Evolutionary conservation across 352 stramenopile genomes (phyloP).

Genomic region (Blastocystis sp.): DNA sequence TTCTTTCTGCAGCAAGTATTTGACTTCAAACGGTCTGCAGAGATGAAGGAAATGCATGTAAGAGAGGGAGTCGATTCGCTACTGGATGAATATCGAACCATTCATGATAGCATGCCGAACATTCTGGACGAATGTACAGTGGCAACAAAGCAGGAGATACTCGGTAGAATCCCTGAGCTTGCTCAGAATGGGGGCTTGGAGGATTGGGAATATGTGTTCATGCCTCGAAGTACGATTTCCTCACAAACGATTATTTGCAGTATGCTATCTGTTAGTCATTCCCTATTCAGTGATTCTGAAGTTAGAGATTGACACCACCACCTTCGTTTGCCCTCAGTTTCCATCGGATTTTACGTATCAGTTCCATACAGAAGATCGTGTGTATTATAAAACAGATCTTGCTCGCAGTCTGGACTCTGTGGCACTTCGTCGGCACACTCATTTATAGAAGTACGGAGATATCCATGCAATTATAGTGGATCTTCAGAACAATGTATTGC

Average conservation of each 20-base stretch:
- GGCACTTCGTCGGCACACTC: background rate
- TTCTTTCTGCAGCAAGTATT: conserved; percentile 41
- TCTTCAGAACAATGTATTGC: background rate
- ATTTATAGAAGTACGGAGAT: conserved; percentile 36
- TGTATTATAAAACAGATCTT: conserved; percentile 45
- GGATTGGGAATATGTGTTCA: conserved; percentile 7
- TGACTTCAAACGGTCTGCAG: background rate
- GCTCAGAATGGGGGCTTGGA: background rate
- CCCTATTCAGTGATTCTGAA: background rate
- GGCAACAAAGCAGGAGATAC: background rate
- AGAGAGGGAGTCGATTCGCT: background rate
- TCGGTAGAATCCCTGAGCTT: background rate
- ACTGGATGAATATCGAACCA: background rate
- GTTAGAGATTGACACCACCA: background rate
- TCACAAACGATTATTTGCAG: background rate
- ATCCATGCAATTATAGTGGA: conserved; percentile 8
- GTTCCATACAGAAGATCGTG: conserved; percentile 39
- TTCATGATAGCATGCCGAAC: background rate
- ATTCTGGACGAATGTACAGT: conserved; percentile 12
- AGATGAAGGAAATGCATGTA: conserved; percentile 13
- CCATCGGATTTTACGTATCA: conserved; percentile 28
- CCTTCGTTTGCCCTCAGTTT: background rate
- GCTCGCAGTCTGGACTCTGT: background rate
- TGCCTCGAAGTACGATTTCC: background rate
- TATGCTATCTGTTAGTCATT: background rate